Evolutionary conservation across 1,139 yeast species (phyloP).

Genomic region (Zygoascus sp.): DNA sequence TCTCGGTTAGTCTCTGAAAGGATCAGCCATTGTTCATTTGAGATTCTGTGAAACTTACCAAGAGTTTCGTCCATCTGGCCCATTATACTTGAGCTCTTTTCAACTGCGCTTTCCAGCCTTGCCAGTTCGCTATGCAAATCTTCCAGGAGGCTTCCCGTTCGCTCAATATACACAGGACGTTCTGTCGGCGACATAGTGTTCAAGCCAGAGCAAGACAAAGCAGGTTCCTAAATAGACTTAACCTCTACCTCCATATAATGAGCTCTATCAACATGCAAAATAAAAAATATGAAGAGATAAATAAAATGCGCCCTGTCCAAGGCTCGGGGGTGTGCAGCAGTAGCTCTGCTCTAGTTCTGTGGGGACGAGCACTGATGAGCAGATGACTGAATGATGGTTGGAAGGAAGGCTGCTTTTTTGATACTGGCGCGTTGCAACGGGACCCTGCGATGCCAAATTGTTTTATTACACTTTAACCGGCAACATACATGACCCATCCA

Average conservation of each 20-base stretch:
- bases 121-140: slow-evolving; percentile 4
- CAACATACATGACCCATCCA: too few species aligned
- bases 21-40: not conserved
- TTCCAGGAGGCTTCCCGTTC: slow-evolving; percentile 1
- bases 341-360: too few species aligned
- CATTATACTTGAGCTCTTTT: not conserved
- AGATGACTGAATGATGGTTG: not conserved
- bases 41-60: not conserved
- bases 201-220: not conserved
- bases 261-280: not conserved
- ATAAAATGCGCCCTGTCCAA: too few species aligned
- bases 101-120: not conserved
- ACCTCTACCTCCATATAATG: not conserved
- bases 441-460: too few species aligned
- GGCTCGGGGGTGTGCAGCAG: too few species aligned
- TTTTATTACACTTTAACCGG: too few species aligned
- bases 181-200: not conserved
- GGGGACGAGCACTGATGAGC: too few species aligned
- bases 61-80: not conserved
- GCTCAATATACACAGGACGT: not conserved
- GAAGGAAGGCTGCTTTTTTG: too few species aligned
- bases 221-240: not conserved
- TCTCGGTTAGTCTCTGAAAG: not conserved
- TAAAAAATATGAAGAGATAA: not conserved
- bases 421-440: too few species aligned